Evolutionary conservation across 2,329 filamentous ascomycete species (phyloP), one percentile per base, ranked within the genome.

Genomic region (Ceratocystis variospora): DNA sequence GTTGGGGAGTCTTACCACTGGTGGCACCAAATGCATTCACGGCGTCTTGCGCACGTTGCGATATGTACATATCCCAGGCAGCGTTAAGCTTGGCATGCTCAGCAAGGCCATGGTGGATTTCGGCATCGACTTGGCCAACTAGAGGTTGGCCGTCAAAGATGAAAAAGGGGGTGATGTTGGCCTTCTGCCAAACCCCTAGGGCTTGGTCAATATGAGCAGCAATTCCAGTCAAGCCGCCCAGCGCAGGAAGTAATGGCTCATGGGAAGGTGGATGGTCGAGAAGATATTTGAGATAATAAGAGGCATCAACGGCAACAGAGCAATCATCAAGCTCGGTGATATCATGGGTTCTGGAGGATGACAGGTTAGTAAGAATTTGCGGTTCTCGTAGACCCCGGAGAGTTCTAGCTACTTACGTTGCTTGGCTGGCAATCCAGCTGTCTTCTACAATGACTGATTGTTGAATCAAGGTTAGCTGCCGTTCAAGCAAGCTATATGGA

Each of bases 111-210:
- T 83, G 83, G 70, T 85, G 81, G 65, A 87, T 80, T 28, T 85
- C 79, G 68, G 86, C 80, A 61, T 89, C 85, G 72, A 92, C 87
- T 72, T 89, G 87, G 67, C 88, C 88, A 48, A 86, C 85, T 68
- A 91, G 82, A 48, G 90, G 85, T 72, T 96, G 83, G 45, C 94
- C 94, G 74, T 93, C 89, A 76, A 99, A 99, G 63, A 99, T 81
- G 75, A 99, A 97, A 69, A 95, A 79, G 1, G 89, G 89, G n/a
- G 80, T 84, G 64, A 96, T 87, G 22, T 83, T 83, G 71, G 86
- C 78, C 59, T 82, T 81, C 68, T 84, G 83, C 80, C 94, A 90
- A 67, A 80, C 79, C 68, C 88, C 82, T 37, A 99, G 79, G 71
- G 96, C 89, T 63, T 83, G 81, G 73, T 89, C 84, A 69, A 99